Conservation (phyloP, 306 rosid species). For the Medicago lupulina region DNA sequence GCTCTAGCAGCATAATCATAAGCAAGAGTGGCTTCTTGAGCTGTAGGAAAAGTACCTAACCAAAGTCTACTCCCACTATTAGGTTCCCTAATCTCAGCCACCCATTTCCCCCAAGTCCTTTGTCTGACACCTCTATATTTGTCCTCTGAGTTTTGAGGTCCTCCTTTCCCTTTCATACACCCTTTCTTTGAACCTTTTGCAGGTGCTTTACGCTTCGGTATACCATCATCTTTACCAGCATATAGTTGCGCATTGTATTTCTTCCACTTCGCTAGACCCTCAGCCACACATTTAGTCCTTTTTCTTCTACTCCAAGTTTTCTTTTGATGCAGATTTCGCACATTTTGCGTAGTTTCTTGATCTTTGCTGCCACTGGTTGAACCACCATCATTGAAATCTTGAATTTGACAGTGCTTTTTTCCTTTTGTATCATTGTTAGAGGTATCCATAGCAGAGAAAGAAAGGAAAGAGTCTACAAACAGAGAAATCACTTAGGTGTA, state of each 20-base stretch:
- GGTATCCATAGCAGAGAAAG: no score
- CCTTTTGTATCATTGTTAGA: no score
- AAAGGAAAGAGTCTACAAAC: no score
- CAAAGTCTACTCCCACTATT: constrained; percentile 78
- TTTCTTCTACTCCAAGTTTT: constrained; percentile 68
- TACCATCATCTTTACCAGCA: constrained; percentile 34
- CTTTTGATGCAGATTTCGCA: no score
- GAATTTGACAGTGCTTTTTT: no score
- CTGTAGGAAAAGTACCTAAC: constrained; percentile 82
- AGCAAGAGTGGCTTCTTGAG: constrained; percentile 71
- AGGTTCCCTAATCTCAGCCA: constrained; percentile 89
- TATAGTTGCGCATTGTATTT: constrained; percentile 53
- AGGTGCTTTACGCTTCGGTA: constrained; percentile 57
- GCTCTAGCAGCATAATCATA: constrained; percentile 93
- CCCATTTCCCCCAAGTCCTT: constrained; percentile 99
- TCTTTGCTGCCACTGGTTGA: no score
- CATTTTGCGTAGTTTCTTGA: no score
- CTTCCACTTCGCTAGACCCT: constrained; percentile 78
- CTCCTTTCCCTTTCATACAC: constrained; percentile 98
- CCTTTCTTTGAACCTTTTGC: constrained; percentile 98
- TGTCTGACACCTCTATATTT: constrained; percentile 94
- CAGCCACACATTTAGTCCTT: constrained; percentile 62
- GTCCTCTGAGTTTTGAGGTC: constrained; percentile 78
- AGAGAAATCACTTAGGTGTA: no score
- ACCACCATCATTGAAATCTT: no score